A percentile compares a stretch with the other conserved stretches of the same genome.
Evolutionary conservation across 2,329 filamentous ascomycete species (phyloP).

Genomic region (Hypoxylon sp.): DNA sequence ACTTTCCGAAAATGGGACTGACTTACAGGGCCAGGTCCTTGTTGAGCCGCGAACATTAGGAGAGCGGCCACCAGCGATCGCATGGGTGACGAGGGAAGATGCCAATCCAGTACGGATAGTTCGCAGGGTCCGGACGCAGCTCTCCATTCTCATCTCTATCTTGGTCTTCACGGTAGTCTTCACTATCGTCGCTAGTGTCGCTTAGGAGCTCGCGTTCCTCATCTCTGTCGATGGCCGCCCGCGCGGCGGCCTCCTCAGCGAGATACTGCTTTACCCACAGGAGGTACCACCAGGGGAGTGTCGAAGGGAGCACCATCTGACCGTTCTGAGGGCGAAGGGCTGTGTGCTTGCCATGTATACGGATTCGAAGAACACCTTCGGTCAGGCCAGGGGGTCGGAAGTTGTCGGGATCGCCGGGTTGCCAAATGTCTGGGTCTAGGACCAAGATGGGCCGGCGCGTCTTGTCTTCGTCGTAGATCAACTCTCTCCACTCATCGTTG

Average conservation of each 20-base stretch:
- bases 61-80: constrained; percentile 19
- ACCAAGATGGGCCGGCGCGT: not conserved
- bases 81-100: not conserved
- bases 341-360: not conserved
- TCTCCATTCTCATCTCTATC: not conserved
- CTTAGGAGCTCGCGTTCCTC: not conserved
- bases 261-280: not conserved
- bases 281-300: constrained; percentile 17
- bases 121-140: not conserved
- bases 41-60: not conserved
- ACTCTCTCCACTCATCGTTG: not conserved
- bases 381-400: constrained; percentile 17
- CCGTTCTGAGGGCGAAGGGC: not conserved
- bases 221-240: not conserved
- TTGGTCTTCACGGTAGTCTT: not conserved
- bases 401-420: not conserved
- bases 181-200: not conserved
- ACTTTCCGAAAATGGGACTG: not conserved
- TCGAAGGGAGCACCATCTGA: not conserved
- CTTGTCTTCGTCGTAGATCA: not conserved
- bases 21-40: not conserved
- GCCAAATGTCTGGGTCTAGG: constrained; percentile 26
- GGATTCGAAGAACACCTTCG: not conserved
- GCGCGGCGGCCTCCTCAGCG: not conserved
- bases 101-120: constrained; percentile 1